Percentiles rank a stretch among this genome's conserved stretches.
These are phyloP conservation scores for Acacia melanoxylon DNA, from an alignment of 306 rosid species.

Conservation along the genomic window DNA sequence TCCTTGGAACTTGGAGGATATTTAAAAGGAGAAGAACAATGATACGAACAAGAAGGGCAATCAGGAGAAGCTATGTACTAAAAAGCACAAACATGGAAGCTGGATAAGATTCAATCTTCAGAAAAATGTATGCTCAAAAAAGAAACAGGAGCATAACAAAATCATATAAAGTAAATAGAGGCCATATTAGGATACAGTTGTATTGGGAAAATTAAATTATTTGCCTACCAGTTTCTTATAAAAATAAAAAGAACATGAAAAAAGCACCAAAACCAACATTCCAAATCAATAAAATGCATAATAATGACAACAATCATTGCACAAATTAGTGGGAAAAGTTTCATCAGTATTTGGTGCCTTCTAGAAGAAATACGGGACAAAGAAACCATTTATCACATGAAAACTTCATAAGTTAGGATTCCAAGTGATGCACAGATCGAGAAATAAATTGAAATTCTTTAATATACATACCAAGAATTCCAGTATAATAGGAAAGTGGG, in stretches of 20 bases:
- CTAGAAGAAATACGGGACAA: not conserved
- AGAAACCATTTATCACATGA: not conserved
- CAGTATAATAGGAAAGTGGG: slow-evolving; percentile 36
- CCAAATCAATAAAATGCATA: not conserved
- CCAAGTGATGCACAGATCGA: not conserved
- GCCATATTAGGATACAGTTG: not conserved
- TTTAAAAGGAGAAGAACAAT: not conserved
- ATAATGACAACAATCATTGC: not conserved
- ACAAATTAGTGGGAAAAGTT: not conserved
- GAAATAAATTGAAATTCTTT: not conserved
- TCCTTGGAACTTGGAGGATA: not conserved
- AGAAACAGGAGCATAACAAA: not conserved
- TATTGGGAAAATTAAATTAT: not conserved
- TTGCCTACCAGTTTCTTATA: not conserved
- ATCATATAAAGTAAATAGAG: not conserved
- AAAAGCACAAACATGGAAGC: not conserved
- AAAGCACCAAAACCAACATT: not conserved
- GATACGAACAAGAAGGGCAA: not conserved
- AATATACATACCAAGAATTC: slow-evolving; percentile 7
- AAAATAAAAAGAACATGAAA: not conserved
- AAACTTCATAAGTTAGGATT: not conserved
- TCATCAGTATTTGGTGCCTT: not conserved
- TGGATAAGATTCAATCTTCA: not conserved
- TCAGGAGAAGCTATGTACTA: not conserved
- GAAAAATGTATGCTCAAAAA: not conserved